phyloP scores from a whole-genome alignment of 768 basidiomycete species.

The Trametes cinnabarina region DNA sequence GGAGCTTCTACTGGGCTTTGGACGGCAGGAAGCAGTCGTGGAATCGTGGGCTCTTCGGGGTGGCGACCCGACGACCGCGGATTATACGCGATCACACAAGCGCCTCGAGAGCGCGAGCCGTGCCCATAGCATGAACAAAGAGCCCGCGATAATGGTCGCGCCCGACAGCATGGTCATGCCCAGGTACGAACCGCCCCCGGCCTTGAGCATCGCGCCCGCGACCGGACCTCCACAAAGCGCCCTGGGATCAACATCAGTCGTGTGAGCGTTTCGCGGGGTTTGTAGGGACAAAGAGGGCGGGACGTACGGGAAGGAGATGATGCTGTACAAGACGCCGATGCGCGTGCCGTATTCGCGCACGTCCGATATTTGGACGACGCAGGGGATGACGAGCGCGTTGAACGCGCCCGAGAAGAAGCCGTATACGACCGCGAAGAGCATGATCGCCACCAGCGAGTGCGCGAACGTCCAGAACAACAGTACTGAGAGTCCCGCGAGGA shows the following conservation, averaged over 20 bases:
- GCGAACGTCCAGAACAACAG: conserved; percentile 58
- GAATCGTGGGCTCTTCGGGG: too few relatives aligned
- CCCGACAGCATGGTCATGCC: conserved; percentile 63
- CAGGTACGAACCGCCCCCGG: conserved; percentile 42
- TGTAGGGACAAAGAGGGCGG: not conserved
- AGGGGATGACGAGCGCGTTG: conserved; percentile 64
- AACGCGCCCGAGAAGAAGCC: conserved; percentile 69
- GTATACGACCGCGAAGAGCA: conserved; percentile 53
- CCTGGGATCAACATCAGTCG: conserved; percentile 32
- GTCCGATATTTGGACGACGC: conserved; percentile 69
- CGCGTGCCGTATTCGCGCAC: conserved; percentile 53
- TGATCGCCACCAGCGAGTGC: conserved; percentile 38
- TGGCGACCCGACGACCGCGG: not conserved
- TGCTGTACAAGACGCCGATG: conserved; percentile 64
- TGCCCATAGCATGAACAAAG: conserved; percentile 52
- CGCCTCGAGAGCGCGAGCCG: conserved; percentile 11
- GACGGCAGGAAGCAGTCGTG: too few relatives aligned
- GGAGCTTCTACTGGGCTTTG: too few relatives aligned
- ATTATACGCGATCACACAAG: conserved; percentile 3
- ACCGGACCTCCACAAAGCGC: conserved; percentile 63
- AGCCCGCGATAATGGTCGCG: conserved; percentile 55
- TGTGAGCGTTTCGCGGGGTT: not conserved
- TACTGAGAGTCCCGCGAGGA: conserved; percentile 59
- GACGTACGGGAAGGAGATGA: conserved; percentile 71
- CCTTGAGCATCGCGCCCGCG: conserved; percentile 55